These are phyloP conservation scores for Aspergillus tanneri DNA, from an alignment of 2,329 filamentous ascomycete species.

Conservation along the genomic window DNA sequence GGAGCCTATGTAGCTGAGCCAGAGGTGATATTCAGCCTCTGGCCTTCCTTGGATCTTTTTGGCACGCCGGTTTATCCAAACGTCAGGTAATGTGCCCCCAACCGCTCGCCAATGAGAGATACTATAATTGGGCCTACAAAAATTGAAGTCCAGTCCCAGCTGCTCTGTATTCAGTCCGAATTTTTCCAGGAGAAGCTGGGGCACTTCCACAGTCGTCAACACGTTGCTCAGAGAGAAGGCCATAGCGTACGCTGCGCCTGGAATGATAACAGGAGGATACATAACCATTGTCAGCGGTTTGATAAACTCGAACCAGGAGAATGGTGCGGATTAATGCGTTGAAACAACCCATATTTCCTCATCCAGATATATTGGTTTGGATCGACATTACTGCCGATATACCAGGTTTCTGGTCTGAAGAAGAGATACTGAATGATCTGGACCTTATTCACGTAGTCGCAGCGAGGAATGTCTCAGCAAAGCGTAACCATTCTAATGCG, in stretches of 20 bases:
- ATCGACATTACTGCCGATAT: constrained; percentile 38
- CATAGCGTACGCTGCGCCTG: constrained; percentile 57
- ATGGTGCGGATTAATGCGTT: constrained; percentile 54
- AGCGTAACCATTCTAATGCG: background rate
- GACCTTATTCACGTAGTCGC: constrained; percentile 51
- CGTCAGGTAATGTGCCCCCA: constrained; percentile 56
- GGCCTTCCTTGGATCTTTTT: constrained; percentile 38
- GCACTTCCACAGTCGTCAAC: constrained; percentile 59
- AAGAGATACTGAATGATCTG: constrained; percentile 59
- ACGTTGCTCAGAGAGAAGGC: constrained; percentile 58
- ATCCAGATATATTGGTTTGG: constrained; percentile 38
- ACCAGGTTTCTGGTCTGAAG: constrained; percentile 57
- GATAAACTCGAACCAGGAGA: constrained; percentile 53
- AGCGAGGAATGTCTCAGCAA: constrained; percentile 12
- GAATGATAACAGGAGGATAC: constrained; percentile 52
- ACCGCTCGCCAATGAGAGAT: constrained; percentile 59
- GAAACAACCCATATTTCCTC: constrained; percentile 47
- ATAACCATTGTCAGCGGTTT: constrained; percentile 50
- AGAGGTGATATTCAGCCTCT: constrained; percentile 56
- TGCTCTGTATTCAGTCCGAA: constrained; percentile 60
- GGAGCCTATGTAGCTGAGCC: constrained; percentile 58
- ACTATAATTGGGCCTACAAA: constrained; percentile 58
- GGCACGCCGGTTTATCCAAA: constrained; percentile 54
- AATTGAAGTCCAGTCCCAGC: constrained; percentile 62
- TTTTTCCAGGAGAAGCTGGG: constrained; percentile 56